Base-by-base conservation (phyloP, 306 rosid genomes). In the Aeschynomene evenia region DNA sequence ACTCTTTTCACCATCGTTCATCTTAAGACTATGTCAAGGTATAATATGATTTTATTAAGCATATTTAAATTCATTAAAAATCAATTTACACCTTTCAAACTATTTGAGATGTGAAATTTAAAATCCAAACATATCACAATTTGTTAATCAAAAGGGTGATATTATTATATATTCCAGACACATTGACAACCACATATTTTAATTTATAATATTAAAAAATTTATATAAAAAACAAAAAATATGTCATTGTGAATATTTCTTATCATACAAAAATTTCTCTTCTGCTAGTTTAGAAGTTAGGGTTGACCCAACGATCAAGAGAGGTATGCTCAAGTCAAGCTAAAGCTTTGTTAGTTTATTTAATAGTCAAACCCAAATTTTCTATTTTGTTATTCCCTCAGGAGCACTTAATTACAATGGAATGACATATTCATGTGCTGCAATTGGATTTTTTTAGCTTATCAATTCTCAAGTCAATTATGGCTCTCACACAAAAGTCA, bases 391-490 rank as follows among this genome's bases (percentile, higher is more conserved):
- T 43, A 9, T 24, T 4, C 33, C 65, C 19, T 4, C 48, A 36
- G 14, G 16, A 26, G 45, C 29, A 9, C 34, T 34, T 8, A 33
- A 22, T 33, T 6, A 46, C 26, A 36, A 60, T 8, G 49, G 19
- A 54, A 24, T 13, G 14, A 24, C 13, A 54, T 16, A 54, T 54
- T 52, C 26, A 23, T 54, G 60, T 24, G 36, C 9, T 23, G 36
- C 60, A 23, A 24, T 24, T 54, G 14, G 19, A 5, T 9, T 24
- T 56, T 55, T 56, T 15, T 2, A 23, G 22, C 4, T n/a, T 29
- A n/a, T n/a, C 63, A 56, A 56, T 22, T 28, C 63, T 2, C 63
- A n/a, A 56, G 63, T 56, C 63, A 28, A 56, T 29, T 28, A 14
- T 56, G 39, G 21, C 10, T 55, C n/a, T 28, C 12, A 3, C 18